Evolutionary conservation across 106 monocot species (phyloP).

Genomic region (Dioscorea zingiberensis): DNA sequence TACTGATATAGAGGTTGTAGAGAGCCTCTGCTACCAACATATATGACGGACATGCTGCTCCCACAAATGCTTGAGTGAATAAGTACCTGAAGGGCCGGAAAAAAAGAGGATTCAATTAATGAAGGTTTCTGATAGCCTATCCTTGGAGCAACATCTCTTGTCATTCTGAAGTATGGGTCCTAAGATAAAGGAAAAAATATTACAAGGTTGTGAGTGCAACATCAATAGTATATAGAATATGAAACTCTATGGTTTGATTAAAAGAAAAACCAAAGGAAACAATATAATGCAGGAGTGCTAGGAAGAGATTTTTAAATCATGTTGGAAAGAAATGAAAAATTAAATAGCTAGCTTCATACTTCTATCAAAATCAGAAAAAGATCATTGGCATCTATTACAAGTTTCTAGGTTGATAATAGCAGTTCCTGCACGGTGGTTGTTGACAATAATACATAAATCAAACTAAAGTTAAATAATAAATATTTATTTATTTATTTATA

Average conservation of each 20-base stretch:
- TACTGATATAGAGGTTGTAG: background rate
- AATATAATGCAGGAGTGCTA: background rate
- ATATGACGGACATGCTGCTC: too few species aligned
- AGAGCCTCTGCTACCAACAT: background rate
- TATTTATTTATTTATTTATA: too few species aligned
- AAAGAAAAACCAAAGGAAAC: background rate
- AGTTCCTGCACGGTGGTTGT: too few species aligned
- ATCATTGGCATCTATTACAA: background rate
- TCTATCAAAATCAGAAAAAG: background rate
- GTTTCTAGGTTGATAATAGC: background rate
- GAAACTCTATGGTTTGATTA: background rate
- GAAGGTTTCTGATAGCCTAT: slow-evolving; percentile 95
- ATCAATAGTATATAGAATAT: background rate
- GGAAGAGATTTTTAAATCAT: too few species aligned
- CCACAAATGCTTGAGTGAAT: background rate
- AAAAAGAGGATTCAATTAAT: slow-evolving; percentile 92
- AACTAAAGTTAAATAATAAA: too few species aligned
- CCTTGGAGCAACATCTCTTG: slow-evolving; percentile 99
- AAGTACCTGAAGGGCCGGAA: slow-evolving; percentile 93
- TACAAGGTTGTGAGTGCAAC: too few species aligned
- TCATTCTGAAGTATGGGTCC: slow-evolving; percentile 99
- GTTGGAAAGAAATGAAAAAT: background rate
- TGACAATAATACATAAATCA: too few species aligned
- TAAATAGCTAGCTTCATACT: background rate
- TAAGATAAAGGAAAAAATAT: slow-evolving; percentile 11